Base-by-base conservation (phyloP, 2,329 filamentous ascomycete species). In the Phialophora verrucosa region DNA sequence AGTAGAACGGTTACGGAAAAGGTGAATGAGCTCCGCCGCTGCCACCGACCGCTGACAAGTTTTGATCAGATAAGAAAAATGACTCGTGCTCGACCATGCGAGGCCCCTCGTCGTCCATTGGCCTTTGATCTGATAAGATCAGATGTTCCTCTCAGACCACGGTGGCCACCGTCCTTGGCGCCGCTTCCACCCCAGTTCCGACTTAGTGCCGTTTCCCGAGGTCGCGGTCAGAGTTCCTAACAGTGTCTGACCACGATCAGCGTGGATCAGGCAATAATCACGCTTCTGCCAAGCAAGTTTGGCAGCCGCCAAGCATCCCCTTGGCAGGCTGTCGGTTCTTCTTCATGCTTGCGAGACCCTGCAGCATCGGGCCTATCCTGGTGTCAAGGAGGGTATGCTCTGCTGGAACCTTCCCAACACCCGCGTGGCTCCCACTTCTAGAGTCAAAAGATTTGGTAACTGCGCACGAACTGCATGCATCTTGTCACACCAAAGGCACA, bases 71-170 rank as follows among this genome's bases (percentile, higher is more conserved):
- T 65, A 65, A 65, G 47, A 44, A 59, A 61, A 65, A 53, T 4
- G 20, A 31, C 3, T 29, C n/a, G n/a, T n/a, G n/a, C n/a, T n/a
- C 49, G 44, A 53, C n/a, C 58, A 42, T 42, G 14, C 35, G 35
- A 14, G 29, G 31, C 20, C 10, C 29, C 47, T 25, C 27, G n/a
- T 60, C 62, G 56, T 54, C 38, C 14, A 64, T 60, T 61, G 49
- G 57, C n/a, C 32, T 20, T 55, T 54, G 57, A 61, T 60, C 25
- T 44, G 64, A 66, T 63, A 56, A 62, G 64, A 64, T 67, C 47
- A 60, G 47, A 60, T 38, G 5, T 27, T 53, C 2, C 27, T 27
- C 27, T 60, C 5, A 17, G 27, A 11, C 10, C 57, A 32, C 42
- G 23, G 23, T 25, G 23, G 23, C 23, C 23, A 25, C 23, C 23